Base-by-base conservation (phyloP, 768 basidiomycete genomes). In the Psilocybe sp. region DNA sequence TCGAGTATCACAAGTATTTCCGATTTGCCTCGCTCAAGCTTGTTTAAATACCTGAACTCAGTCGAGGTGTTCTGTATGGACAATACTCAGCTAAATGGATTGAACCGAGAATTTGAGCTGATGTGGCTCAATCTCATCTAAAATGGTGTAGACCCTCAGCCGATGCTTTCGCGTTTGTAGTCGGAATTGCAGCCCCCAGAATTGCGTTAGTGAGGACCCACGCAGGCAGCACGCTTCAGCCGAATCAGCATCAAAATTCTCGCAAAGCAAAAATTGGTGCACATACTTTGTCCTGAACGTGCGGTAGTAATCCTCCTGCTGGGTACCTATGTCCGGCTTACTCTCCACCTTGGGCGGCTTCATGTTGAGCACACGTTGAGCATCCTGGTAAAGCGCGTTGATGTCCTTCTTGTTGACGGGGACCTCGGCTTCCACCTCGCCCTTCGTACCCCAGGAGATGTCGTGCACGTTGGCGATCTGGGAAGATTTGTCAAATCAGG, bases 361-460 rank as follows among this genome's bases (percentile, higher is more conserved):
- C 10, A 80, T 81, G 13, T 79, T 77, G 44, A 98, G 69, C 2
- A 93, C 82, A 58, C 87, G 84, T 32, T 93, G 79, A 2, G 96
- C 97, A 55, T 95, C 92, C 54, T 96, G 91, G 62, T 98, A 98
- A 46, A 87, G 79, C 28, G 86, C 84, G 60, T 94, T 85, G 66
- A 92, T 86, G 60, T 98, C 95, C 59, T 84, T 90, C 63, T 96
- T 85, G 46, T 85, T 85, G 1, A 90, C 88, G 2, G 94, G 94
- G 0, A 97, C 79, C 7, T 78, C 76, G 8, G 92, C 91, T 51
- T 95, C 92, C 9, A 95, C 95, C 10, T 57, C 35, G 32, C 91
- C 96, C 64, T 96, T 98, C 4, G 92, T 98, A 34, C 94, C 93
- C 94, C 94, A 95, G 4, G 90, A 92, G 10, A 95, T 86, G 51